Conservation (phyloP, 345 rosid genomes). For the Theobroma cacao region DNA sequence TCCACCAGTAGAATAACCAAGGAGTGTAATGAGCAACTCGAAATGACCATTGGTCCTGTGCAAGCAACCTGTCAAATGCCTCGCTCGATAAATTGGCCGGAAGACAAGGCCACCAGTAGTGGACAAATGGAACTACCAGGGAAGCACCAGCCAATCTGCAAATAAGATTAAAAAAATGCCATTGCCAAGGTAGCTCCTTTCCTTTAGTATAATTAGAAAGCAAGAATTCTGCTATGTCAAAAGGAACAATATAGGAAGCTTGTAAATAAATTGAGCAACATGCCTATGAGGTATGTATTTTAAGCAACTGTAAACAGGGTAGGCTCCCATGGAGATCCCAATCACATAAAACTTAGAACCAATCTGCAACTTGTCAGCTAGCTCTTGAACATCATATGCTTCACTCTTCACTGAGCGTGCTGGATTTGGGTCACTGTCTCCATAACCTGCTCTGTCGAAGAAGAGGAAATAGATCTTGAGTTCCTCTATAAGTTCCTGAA, state of each 20-base stretch:
- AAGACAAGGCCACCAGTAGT: constrained; percentile 82
- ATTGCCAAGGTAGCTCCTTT: background rate
- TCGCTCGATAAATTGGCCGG: constrained; percentile 44
- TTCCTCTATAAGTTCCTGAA: constrained; percentile 69
- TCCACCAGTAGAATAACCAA: constrained; percentile 86
- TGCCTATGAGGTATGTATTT: constrained; percentile 80
- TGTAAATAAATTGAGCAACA: constrained; percentile 14
- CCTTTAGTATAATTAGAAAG: background rate
- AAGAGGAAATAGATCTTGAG: constrained; percentile 50
- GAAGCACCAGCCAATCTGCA: constrained; percentile 65
- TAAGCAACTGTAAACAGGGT: constrained; percentile 70
- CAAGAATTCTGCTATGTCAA: background rate
- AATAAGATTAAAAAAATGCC: constrained; percentile 2
- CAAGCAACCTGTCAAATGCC: constrained; percentile 35
- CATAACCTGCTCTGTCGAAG: constrained; percentile 93
- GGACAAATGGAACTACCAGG: constrained; percentile 72
- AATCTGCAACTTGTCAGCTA: constrained; percentile 72
- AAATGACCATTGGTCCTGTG: constrained; percentile 54
- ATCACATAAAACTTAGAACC: constrained; percentile 71
- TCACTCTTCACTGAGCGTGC: constrained; percentile 71
- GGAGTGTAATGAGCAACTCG: constrained; percentile 63
- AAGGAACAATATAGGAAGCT: constrained; percentile 2
- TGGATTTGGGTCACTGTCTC: constrained; percentile 90
- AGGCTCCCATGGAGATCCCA: constrained; percentile 81
- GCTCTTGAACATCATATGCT: constrained; percentile 79